Percentiles rank a stretch among this genome's conserved stretches.
Conservation (phyloP, 139 green algal species). For the Picochlorum sp. region DNA sequence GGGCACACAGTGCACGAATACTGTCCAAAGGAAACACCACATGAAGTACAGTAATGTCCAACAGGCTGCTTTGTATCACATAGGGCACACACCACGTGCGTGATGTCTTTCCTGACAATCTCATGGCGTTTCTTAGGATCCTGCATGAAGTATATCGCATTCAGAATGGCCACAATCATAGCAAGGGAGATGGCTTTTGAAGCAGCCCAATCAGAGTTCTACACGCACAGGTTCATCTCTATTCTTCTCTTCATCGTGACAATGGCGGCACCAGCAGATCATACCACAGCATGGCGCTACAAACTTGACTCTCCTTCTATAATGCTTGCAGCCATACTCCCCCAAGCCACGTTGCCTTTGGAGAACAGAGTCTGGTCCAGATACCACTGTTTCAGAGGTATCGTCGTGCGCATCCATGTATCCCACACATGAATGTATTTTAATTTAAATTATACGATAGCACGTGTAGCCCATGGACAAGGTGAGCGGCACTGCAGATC, state of each 20-base stretch:
- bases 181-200: no score
- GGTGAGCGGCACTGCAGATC: no score
- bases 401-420: no score
- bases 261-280: slow-evolving; percentile 70
- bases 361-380: background rate
- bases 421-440: no score
- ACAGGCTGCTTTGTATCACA: slow-evolving; percentile 63
- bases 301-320: slow-evolving; percentile 63
- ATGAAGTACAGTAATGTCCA: slow-evolving; percentile 45
- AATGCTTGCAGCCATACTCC: slow-evolving; percentile 65
- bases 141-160: slow-evolving; percentile 21
- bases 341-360: slow-evolving; percentile 10
- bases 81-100: slow-evolving; percentile 68
- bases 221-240: slow-evolving; percentile 31
- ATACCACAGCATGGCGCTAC: slow-evolving; percentile 69
- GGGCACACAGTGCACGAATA: slow-evolving; percentile 60
- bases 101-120: slow-evolving; percentile 66
- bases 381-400: background rate
- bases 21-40: slow-evolving; percentile 64
- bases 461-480: no score
- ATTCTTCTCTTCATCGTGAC: slow-evolving; percentile 73
- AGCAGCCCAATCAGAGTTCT: no score
- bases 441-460: no score
- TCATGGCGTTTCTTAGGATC: slow-evolving; percentile 61
- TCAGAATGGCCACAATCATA: no score